Evolutionary conservation across 2,329 filamentous ascomycete genomes (phyloP).

Genomic region (Exserohilum rostratum): DNA sequence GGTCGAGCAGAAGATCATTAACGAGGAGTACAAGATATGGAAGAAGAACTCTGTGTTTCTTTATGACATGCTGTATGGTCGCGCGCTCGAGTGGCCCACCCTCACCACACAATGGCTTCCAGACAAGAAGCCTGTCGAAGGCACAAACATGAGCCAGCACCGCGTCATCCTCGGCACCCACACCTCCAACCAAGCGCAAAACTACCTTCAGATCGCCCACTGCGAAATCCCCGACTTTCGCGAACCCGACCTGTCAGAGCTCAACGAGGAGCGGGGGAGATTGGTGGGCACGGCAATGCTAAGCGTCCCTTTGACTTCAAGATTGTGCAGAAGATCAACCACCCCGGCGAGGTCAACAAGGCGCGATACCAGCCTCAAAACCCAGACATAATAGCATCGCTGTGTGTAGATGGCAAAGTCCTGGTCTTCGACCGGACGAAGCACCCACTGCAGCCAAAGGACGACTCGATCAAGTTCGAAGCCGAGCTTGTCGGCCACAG

Average conservation of each 20-base stretch:
- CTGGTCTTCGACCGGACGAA: slow-evolving; percentile 97
- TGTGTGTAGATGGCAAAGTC: slow-evolving; percentile 84
- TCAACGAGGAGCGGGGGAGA: slow-evolving; percentile 92
- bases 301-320: slow-evolving; percentile 84
- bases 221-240: slow-evolving; percentile 87
- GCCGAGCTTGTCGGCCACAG: slow-evolving; percentile 85
- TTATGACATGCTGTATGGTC: slow-evolving; percentile 95
- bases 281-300: slow-evolving; percentile 85
- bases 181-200: slow-evolving; percentile 82
- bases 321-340: slow-evolving; percentile 94
- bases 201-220: slow-evolving; percentile 94
- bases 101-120: slow-evolving; percentile 98
- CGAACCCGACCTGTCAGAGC: slow-evolving; percentile 76
- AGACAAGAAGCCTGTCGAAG: slow-evolving; percentile 67
- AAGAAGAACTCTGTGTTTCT: slow-evolving; percentile 99
- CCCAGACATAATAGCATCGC: slow-evolving; percentile 92
- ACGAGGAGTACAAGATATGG: slow-evolving; percentile 99
- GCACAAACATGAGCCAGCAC: slow-evolving; percentile 86
- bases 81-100: slow-evolving; percentile 95
- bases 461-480: slow-evolving; percentile 74
- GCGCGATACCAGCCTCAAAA: slow-evolving; percentile 98
- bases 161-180: slow-evolving; percentile 93
- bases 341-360: slow-evolving; percentile 97
- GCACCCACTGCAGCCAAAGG: slow-evolving; percentile 75
- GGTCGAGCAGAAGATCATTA: slow-evolving; percentile 84